Base-by-base conservation (phyloP, 2,329 filamentous ascomycete genomes). In the Huntiella decipiens region DNA sequence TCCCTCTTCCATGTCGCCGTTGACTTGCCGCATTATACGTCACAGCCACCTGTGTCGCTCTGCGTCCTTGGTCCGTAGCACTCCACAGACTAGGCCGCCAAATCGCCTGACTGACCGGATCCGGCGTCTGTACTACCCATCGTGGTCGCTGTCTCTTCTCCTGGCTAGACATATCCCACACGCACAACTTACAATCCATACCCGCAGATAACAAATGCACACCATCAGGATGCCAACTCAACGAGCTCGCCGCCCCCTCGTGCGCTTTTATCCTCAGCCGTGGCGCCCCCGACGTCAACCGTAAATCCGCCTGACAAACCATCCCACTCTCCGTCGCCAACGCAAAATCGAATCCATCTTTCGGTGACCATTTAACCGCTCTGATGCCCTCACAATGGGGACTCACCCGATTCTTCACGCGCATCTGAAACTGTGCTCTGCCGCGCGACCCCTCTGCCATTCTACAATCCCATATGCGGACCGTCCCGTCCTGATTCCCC, bases 181-280 rank as follows among this genome's bases (percentile, higher is more conserved):
- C 71, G 53, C 77, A 66, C 35, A 76, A 71, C 45, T 69, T 71
- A 49, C 67, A 68, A 55, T 82, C 77, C 52, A 69, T 63, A 5
- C 76, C 75, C 4, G 70, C 74, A 51, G 74, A 80, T 42, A 77
- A 66, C 8, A 80, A 60, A 53, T 81, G 74, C n/a, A 70, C 66
- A 11, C 77, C 77, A 54, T 81, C 77, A 0, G 74, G 72, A 52
- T 82, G 77, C 77, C 77, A 82, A 3, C 73, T 68, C 38, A 79
- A 71, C 0, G 73, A 66, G 2, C 70, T 65, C 53, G 73, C 74
- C 0, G 70, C 64, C 51, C 70, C 74, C 47, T 76, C 71, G 54
- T 79, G 75, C 0, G 71, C 75, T 28, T 72, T 71, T 53, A 79
- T 71, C 52, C 71, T 68, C 42, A 79, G 55, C 10, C 76, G 53